These are phyloP conservation scores for Pseudoperonospora humuli DNA, from an alignment of 352 stramenopile genomes.

Conservation along the genomic window DNA sequence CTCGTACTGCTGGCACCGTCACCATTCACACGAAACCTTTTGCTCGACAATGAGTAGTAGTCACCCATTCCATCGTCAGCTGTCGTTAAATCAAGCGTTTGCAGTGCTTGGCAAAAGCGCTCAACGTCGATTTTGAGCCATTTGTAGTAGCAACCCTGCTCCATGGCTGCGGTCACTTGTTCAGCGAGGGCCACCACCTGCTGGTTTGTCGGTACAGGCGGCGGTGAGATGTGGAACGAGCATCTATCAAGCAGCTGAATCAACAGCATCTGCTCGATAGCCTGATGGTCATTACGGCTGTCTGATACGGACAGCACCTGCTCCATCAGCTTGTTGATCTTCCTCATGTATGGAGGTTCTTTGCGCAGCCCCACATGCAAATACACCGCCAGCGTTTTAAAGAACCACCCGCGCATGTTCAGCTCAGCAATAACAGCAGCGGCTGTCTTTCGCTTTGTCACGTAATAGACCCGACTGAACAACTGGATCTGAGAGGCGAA, in stretches of 20 bases:
- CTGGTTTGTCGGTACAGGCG: conserved; percentile 55
- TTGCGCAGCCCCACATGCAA: conserved; percentile 65
- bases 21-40: conserved; percentile 52
- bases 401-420: conserved; percentile 80
- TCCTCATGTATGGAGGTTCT: conserved; percentile 62
- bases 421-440: conserved; percentile 42
- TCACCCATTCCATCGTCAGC: conserved; percentile 24
- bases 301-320: conserved; percentile 32
- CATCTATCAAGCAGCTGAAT: conserved; percentile 58
- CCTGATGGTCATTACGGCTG: conserved; percentile 17
- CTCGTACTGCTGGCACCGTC: conserved; percentile 25
- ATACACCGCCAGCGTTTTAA: conserved; percentile 72
- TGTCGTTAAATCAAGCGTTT: conserved; percentile 51
- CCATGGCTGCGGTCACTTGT: conserved; percentile 44
- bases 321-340: conserved; percentile 54
- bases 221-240: conserved; percentile 53
- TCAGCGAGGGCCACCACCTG: conserved; percentile 64
- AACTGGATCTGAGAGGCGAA: conserved; percentile 62
- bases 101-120: conserved; percentile 52
- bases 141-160: conserved; percentile 61
- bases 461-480: conserved; percentile 41
- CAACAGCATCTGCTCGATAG: conserved; percentile 51
- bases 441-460: conserved; percentile 30
- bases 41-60: conserved; percentile 36
- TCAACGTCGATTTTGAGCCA: conserved; percentile 79